These are phyloP conservation scores for Neurospora sp. DNA, from an alignment of 2,329 filamentous ascomycete species.

Conservation along the genomic window DNA sequence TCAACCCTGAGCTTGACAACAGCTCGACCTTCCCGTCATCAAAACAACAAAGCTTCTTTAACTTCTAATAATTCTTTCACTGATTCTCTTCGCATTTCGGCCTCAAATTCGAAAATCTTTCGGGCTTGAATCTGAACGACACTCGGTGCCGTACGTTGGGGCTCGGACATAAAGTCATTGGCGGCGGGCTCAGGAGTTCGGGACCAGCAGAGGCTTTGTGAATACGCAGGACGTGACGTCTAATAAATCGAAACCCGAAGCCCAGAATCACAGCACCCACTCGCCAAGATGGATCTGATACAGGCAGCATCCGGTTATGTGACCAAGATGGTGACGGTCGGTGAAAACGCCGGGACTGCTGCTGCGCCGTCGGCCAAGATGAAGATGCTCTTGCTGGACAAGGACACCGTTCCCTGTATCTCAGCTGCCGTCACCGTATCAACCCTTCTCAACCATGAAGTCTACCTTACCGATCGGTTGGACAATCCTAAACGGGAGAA, in stretches of 20 bases:
- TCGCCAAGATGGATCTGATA: conserved; percentile 76
- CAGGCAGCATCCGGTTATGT: conserved; percentile 91
- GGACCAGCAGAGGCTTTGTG: background rate
- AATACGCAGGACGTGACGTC: background rate
- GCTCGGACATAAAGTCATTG: background rate
- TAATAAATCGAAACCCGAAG: background rate
- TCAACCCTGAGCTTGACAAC: background rate
- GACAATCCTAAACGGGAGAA: conserved; percentile 87
- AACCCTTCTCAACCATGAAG: conserved; percentile 85
- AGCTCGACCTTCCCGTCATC: background rate
- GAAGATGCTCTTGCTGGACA: conserved; percentile 93
- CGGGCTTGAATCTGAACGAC: background rate
- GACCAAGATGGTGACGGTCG: conserved; percentile 85
- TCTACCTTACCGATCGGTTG: conserved; percentile 93
- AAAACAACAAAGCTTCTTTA: background rate
- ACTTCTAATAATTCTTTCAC: background rate
- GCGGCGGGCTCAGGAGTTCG: background rate
- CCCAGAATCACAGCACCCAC: background rate
- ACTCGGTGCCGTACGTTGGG: background rate
- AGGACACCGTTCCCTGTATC: conserved; percentile 86
- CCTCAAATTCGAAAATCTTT: background rate
- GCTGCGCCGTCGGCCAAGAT: conserved; percentile 75
- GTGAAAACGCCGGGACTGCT: conserved; percentile 50
- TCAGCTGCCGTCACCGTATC: conserved; percentile 96
- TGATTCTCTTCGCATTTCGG: background rate